phyloP scores from a whole-genome alignment of 441 rosid species.

The Cnidoscolus chayamansa region DNA sequence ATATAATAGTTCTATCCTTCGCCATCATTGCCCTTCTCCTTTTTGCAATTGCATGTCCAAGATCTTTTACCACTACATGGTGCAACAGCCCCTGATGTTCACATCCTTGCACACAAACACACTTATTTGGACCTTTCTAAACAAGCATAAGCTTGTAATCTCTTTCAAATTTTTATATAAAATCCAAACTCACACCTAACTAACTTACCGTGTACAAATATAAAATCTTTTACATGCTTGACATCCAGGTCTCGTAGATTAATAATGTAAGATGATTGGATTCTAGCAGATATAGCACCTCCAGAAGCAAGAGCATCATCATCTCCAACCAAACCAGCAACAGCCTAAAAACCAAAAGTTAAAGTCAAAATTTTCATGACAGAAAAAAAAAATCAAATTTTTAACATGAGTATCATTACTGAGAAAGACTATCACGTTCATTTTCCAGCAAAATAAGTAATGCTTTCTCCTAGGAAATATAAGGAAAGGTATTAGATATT shows the following conservation, averaged over 20 bases:
- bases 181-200: not conserved
- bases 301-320: conserved; percentile 71
- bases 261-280: conserved; percentile 85
- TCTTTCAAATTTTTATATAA: not conserved
- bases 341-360: conserved; percentile 51
- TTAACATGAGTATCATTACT: not conserved
- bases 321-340: conserved; percentile 88
- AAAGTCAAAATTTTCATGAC: conserved; percentile 7
- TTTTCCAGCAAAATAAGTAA: not conserved
- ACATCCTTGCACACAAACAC: not conserved
- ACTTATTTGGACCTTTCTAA: not conserved
- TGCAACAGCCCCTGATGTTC: not conserved
- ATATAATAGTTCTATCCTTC: not conserved
- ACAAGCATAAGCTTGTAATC: not conserved
- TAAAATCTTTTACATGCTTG: conserved; percentile 93
- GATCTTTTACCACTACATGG: not conserved
- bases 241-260: conserved; percentile 81
- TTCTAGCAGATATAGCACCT: conserved; percentile 62
- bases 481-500: not conserved
- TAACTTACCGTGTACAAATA: conserved; percentile 85
- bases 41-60: not conserved
- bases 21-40: not conserved
- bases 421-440: not conserved
- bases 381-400: not conserved
- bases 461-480: not conserved